Percentiles rank a stretch among this genome's conserved stretches.
phyloP scores from a whole-genome alignment of 306 rosid species.

The Clitoria ternatea region DNA sequence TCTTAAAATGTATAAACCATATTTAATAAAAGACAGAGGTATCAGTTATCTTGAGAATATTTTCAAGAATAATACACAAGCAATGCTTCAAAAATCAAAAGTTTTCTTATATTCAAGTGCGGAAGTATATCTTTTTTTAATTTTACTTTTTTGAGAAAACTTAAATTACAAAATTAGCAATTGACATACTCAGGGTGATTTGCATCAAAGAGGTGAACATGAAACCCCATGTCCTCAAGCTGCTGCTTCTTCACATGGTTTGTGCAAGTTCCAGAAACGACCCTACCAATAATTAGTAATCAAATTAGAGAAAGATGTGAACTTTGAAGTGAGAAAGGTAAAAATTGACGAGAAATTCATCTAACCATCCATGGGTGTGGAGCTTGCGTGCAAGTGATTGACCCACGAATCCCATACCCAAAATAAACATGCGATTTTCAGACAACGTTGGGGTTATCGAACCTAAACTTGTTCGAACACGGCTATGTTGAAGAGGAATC shows the following conservation, averaged over 20 bases:
- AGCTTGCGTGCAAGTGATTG: conserved; percentile 57
- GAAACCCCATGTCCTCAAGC: conserved; percentile 66
- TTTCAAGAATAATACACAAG: no score
- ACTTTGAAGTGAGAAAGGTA: conserved; percentile 7
- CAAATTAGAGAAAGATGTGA: neutral
- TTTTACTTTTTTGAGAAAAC: no score
- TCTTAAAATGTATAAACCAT: no score
- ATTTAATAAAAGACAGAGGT: no score
- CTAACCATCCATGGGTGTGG: conserved; percentile 69
- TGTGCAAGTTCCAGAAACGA: conserved; percentile 77
- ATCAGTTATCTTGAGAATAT: no score
- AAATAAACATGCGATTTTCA: conserved; percentile 52
- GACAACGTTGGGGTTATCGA: conserved; percentile 13
- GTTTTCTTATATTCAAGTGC: no score
- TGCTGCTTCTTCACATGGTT: conserved; percentile 57
- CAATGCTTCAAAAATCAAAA: no score
- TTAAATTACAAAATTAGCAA: neutral
- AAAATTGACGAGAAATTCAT: neutral
- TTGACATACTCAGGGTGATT: conserved; percentile 60
- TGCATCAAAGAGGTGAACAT: conserved; percentile 62
- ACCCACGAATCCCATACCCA: conserved; percentile 79
- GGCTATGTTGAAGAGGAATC: neutral
- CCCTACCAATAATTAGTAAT: conserved; percentile 12
- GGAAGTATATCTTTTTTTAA: no score
- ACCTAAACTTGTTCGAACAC: conserved; percentile 7